Evolutionary conservation across 2,329 filamentous ascomycete species (phyloP).

Genomic region (Verticillium nonalfalfae): DNA sequence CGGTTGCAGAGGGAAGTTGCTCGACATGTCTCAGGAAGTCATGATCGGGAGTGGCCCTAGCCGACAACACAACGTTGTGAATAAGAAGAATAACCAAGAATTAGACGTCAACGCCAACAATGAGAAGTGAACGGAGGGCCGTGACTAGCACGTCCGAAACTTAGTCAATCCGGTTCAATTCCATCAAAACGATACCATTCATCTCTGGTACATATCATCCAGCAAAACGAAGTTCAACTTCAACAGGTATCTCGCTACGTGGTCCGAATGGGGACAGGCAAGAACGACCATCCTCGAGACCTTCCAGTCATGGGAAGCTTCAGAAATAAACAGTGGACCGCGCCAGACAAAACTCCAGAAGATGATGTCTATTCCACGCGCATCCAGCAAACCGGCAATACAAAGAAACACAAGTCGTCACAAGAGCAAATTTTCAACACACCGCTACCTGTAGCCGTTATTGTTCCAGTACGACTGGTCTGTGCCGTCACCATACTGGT

Average conservation of each 20-base stretch:
- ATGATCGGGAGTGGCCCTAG: not conserved
- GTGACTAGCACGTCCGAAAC: not conserved
- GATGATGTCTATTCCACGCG: not conserved
- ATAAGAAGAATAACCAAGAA: not conserved
- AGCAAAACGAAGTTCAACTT: not conserved
- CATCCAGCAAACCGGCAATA: not conserved
- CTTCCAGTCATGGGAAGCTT: not conserved
- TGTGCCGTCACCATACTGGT: slow-evolving; percentile 6
- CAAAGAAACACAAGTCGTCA: not conserved
- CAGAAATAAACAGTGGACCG: not conserved
- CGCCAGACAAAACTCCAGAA: not conserved
- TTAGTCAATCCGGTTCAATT: not conserved
- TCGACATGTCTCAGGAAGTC: no score
- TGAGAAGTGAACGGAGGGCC: no score
- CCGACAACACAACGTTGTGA: not conserved
- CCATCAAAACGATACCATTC: not conserved
- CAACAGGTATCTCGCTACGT: not conserved
- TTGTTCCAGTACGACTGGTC: slow-evolving; percentile 9
- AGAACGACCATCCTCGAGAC: not conserved
- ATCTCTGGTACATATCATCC: not conserved
- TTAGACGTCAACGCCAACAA: no score
- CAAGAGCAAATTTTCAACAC: not conserved
- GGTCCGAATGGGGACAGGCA: not conserved
- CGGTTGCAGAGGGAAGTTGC: no score
- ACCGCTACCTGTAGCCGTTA: slow-evolving; percentile 3